These are phyloP conservation scores for Arctium lappa DNA, from an alignment of 129 eudicot genomes.

Conservation along the genomic window DNA sequence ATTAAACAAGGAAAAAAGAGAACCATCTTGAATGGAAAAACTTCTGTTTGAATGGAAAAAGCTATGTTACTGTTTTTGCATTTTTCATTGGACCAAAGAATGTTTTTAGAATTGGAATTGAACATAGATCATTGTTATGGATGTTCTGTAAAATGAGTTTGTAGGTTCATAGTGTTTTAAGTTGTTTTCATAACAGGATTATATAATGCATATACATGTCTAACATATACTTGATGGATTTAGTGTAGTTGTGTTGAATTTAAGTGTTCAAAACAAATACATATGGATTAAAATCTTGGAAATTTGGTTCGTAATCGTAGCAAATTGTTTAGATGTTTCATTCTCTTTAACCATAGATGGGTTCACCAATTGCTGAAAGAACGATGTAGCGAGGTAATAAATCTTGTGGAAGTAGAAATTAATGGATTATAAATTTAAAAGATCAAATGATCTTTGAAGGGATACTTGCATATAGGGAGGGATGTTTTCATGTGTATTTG, in stretches of 20 bases:
- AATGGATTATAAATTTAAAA: no score
- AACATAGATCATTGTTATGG: neutral
- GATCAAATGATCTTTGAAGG: neutral
- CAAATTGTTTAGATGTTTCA: neutral
- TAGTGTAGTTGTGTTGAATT: no score
- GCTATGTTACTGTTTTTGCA: no score
- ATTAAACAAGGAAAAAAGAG: no score
- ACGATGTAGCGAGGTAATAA: neutral
- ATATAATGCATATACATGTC: neutral
- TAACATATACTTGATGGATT: neutral
- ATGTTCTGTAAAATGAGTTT: no score
- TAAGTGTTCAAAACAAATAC: no score
- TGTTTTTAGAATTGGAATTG: neutral
- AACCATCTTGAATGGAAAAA: no score
- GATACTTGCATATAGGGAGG: no score
- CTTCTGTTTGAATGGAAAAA: no score
- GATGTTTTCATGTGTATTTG: neutral
- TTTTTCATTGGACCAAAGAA: no score
- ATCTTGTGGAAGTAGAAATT: neutral
- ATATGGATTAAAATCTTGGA: neutral
- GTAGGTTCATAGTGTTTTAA: neutral
- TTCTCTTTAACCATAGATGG: neutral
- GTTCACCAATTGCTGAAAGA: neutral
- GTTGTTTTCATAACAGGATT: neutral
- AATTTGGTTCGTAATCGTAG: neutral